Evolutionary conservation across 2,329 filamentous ascomycete species (phyloP), one percentile per base, ranked within the genome.

Genomic region (Dactylellina drechsleri): DNA sequence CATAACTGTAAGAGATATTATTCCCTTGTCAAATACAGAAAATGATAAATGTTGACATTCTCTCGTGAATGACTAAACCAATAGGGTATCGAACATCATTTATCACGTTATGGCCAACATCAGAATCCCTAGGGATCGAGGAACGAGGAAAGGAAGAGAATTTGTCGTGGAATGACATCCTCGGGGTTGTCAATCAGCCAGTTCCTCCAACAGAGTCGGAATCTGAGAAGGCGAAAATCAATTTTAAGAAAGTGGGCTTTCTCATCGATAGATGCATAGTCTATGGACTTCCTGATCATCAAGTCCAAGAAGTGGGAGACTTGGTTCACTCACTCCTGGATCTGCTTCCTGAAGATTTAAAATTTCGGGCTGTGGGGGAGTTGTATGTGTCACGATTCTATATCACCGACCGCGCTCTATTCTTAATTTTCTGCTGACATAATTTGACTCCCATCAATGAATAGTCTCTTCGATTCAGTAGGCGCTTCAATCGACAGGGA

Each of bases 101-200:
- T 36, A 75, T 75, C 16, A 49, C 68, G 12, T n/a, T 75, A n/a
- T 75, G 71, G 71, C 71, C 71, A 20, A 75, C 64, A 15, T 52
- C 47, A 16, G 71, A 75, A 26, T 64, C 58, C 1, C 45, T 4
- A 23, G 68, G 64, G 2, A 75, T 75, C n/a, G 36, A 26, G 2
- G 54, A 67, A 47, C 64, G 65, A 31, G 26, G 60, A 1, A 53
- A 56, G 12, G 71, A 68, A 18, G 58, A 58, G n/a, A 62, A 18
- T 16, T 18, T 75, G 23, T 16, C 52, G 2, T 75, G 71, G 71
- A 52, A 75, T 4, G 18, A 41, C 10, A 18, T 75, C 36, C 58
- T 68, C 1, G 47, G 40, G 2, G 59, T 68, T 4, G 53, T 75
- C 6, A 64, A 61, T 20, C 49, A 50, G 8, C 49, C 40, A 1